Conservation (phyloP, 768 basidiomycete genomes). For the Leccinum truebloodii region DNA sequence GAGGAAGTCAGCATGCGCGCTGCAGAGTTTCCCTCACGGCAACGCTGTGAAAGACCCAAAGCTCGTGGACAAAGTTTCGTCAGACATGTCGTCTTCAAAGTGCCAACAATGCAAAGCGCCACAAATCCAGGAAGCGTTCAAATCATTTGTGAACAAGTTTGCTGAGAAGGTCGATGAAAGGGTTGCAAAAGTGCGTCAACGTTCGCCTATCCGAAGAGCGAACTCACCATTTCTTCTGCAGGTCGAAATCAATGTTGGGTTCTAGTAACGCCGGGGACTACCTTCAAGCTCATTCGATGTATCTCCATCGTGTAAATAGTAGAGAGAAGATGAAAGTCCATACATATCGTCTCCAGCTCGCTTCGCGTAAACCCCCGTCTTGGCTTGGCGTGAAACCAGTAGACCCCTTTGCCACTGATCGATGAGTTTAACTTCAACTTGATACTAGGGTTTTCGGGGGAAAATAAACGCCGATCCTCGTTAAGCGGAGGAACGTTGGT, state of each 20-base stretch:
- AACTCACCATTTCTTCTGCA: neutral
- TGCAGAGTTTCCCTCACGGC: slow-evolving; percentile 4
- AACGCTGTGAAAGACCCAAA: slow-evolving; percentile 3
- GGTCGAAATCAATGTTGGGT: slow-evolving; percentile 14
- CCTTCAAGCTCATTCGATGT: neutral
- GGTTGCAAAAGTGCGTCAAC: slow-evolving; percentile 8
- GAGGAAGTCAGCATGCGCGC: slow-evolving; percentile 8
- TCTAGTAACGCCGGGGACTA: neutral
- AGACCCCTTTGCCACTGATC: too few relatives aligned
- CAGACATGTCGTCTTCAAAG: slow-evolving; percentile 10
- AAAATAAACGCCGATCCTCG: too few relatives aligned
- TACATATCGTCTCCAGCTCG: neutral
- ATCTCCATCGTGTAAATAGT: slow-evolving; percentile 14
- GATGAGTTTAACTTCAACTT: too few relatives aligned
- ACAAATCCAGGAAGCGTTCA: slow-evolving; percentile 1
- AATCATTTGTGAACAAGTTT: slow-evolving; percentile 12
- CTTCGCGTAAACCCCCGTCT: too few relatives aligned
- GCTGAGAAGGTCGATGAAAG: slow-evolving; percentile 7
- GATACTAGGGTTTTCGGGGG: too few relatives aligned
- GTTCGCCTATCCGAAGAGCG: neutral
- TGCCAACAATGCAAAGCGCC: neutral
- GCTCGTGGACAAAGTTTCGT: neutral
- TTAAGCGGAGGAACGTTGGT: too few relatives aligned
- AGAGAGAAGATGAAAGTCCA: slow-evolving; percentile 1
- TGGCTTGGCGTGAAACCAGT: too few relatives aligned